Evolutionary conservation across 1,284 basidiomycete genomes (phyloP), one percentile per base, ranked within the genome.

Genomic region (Sporisorium sorghi): DNA sequence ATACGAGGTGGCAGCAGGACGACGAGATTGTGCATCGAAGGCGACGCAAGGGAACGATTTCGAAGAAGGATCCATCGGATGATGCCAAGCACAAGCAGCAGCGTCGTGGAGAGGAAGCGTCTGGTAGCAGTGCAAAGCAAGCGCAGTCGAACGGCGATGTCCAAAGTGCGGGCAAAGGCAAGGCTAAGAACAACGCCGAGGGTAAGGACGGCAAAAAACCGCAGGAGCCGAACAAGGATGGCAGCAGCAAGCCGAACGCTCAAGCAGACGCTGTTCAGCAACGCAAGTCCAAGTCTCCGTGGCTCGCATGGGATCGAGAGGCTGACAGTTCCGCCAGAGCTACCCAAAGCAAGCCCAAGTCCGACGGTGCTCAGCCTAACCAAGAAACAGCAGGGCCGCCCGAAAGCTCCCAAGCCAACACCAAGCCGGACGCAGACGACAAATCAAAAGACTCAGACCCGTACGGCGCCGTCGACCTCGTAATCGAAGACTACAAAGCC

Each of bases 401-500:
- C 12, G 33, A 43, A 5, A 8, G 14, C 42, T 10, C 46, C 14
- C 7, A 40, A 42, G 14, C 21, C n/a, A 32, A 49, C 5, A 9
- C 35, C 17, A 21, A 35, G 32, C 19, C 46, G 5, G 5, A 33
- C n/a, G 5, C 30, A 8, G 11, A 44, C 5, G 12, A 15, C 40
- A 28, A 50, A 15, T 15, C 47, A 14, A 23, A 54, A 15, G 44
- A 53, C 17, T 35, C 26, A 1, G 65, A 77, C 28, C 71, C 75
- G 10, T 73, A 70, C 55, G 78, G 78, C n/a, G 76, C 76, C 2
- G 74, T 78, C 26, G 77, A 80, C 35, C 50, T 80, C 3, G 63
- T 80, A 2, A 43, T 80, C 12, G 74, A 76, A 39, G 78, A 80
- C 57, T 73, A 62, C 51, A 59, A 75, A 55, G 77, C 77, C 12